These are phyloP conservation scores for Gorgonomyces haynaldii DNA, from an alignment of 192 early-diverging fungal species.

Conservation along the genomic window DNA sequence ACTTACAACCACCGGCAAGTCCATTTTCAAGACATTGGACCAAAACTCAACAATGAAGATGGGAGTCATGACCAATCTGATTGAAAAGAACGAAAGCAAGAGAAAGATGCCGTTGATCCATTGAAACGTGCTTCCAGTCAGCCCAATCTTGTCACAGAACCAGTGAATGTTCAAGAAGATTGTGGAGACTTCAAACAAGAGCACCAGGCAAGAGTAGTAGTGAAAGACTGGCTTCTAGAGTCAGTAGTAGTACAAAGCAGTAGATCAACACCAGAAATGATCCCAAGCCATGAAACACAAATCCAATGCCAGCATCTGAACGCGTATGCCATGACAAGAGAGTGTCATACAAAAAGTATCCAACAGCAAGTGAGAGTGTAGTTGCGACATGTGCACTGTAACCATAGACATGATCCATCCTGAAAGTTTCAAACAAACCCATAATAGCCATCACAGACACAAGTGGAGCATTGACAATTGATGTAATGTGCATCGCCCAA, in stretches of 20 bases:
- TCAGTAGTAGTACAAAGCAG: constrained; percentile 54
- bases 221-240: constrained; percentile 68
- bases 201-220: constrained; percentile 75
- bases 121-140: constrained; percentile 71
- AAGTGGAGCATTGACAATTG: too few relatives aligned
- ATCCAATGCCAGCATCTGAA: constrained; percentile 61
- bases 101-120: constrained; percentile 72
- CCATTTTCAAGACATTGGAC: not conserved
- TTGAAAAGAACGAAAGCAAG: constrained; percentile 58
- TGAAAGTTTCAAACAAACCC: too few relatives aligned
- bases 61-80: constrained; percentile 74
- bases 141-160: constrained; percentile 82
- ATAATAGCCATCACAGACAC: too few relatives aligned
- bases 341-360: constrained; percentile 84
- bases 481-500: too few relatives aligned
- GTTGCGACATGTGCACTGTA: too few relatives aligned
- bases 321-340: constrained; percentile 52
- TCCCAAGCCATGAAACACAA: constrained; percentile 68
- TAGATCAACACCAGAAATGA: constrained; percentile 67
- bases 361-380: constrained; percentile 70
- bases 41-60: constrained; percentile 38
- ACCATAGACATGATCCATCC: too few relatives aligned
- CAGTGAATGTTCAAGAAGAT: constrained; percentile 91
- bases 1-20: constrained; percentile 10
- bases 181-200: constrained; percentile 81